Evolutionary conservation across 164 flowering plant genomes (phyloP), one percentile per base, ranked within the genome.

Genomic region (Dillenia turbinata): DNA sequence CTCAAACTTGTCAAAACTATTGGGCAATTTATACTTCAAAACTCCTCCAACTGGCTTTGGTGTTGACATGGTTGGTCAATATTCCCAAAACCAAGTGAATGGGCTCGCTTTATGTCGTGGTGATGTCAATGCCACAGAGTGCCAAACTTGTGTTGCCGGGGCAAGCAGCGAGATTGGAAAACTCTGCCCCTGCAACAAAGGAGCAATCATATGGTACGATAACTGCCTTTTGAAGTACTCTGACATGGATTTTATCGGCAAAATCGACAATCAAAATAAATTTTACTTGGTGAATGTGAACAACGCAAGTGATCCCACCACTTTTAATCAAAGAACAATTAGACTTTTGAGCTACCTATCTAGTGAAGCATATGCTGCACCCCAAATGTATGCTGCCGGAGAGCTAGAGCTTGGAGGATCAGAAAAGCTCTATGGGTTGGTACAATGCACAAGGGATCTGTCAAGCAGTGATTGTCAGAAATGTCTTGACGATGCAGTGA

Each of bases 191-290:
- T 19, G 22, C 22, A 19, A 19, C 22, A 19, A 19, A 19, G 74
- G 9, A 70, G 74, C 0, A 70, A 71, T 49, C 11, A 58, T 69
- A 8, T 68, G 73, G 75, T 71, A 71, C 17, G 73, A 75, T 10
- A 16, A 51, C 12, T 71, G 78, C 47, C 12, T 57, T 40, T 9
- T 75, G 8, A 61, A 60, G 5, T 75, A 75, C 66, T 62, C 69
- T 2, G 44, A 62, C 19, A 7, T 33, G 15, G 15, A 48, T 8
- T 69, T 69, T 67, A 48, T 73, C 11, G 44, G 51, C 1, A 52
- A 0, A 5, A 11, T 66, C 7, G 61, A 45, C 15, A 14, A 8
- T 1, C 2, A 26, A 6, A 15, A 5, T 8, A 9, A 10, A 26
- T 2, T 13, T 9, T 4, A 7, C 15, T 6, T 58, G 9, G 9